Evolutionary conservation across 2,329 filamentous ascomycete species (phyloP).

Genomic region (Botrytis fragariae): DNA sequence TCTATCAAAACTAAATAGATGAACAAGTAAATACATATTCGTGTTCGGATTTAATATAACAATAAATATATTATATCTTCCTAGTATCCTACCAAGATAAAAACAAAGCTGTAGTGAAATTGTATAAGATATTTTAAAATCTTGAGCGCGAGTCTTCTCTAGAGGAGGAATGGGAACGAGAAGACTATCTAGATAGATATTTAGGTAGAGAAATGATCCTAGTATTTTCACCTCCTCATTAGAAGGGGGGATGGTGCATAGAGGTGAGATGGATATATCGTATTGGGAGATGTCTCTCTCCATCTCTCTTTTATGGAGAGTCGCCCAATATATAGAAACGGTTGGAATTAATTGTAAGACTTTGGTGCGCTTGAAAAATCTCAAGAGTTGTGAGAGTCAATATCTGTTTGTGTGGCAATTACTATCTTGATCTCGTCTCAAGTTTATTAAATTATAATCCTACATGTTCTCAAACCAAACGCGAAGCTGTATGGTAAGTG

Average conservation of each 20-base stretch:
- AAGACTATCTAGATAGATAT: no score
- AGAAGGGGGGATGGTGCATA: neutral
- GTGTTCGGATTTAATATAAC: no score
- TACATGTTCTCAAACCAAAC: neutral
- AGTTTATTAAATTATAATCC: neutral
- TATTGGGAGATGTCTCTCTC: neutral
- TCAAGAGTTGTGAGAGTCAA: neutral
- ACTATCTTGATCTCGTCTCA: neutral
- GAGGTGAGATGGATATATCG: neutral
- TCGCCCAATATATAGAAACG: neutral
- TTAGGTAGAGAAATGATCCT: no score
- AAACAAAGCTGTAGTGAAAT: no score
- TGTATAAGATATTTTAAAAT: no score
- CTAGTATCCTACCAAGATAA: no score
- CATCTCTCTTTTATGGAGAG: neutral
- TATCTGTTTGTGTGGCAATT: accelerated
- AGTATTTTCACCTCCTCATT: neutral
- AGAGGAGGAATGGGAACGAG: no score
- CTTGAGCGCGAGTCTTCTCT: no score
- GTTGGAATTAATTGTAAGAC: neutral
- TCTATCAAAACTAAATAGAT: no score
- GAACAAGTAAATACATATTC: no score
- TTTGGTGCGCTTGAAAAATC: neutral
- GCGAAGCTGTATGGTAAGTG: neutral
- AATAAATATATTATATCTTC: no score